Evolutionary conservation across 202 grass and related monocot genomes (phyloP).

Genomic region (Setaria viridis): DNA sequence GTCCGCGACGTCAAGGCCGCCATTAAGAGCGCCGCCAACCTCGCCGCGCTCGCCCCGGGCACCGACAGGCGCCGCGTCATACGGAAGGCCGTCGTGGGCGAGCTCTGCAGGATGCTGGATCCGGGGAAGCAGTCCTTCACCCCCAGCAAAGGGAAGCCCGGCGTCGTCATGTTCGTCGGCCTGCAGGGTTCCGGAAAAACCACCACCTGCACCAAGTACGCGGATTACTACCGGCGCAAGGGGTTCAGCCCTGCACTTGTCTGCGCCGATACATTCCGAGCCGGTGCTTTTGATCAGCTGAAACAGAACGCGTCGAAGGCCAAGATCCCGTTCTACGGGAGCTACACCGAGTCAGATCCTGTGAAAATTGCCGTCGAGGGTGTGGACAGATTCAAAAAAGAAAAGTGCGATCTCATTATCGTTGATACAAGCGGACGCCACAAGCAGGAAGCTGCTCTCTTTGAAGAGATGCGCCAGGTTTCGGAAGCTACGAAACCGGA

Average conservation of each 20-base stretch:
- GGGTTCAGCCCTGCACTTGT: slow-evolving; percentile 79
- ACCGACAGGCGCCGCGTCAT: slow-evolving; percentile 84
- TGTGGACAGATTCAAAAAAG: slow-evolving; percentile 57
- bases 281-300: slow-evolving; percentile 89
- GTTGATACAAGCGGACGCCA: background rate
- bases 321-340: slow-evolving; percentile 77
- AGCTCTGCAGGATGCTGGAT: slow-evolving; percentile 91
- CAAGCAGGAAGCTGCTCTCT: background rate
- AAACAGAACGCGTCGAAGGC: slow-evolving; percentile 87
- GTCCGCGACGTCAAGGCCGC: slow-evolving; percentile 76
- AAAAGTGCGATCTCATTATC: background rate
- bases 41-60: slow-evolving; percentile 81
- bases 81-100: slow-evolving; percentile 67
- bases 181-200: slow-evolving; percentile 81
- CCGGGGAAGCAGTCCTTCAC: slow-evolving; percentile 75
- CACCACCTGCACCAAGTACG: slow-evolving; percentile 88
- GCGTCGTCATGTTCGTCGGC: background rate
- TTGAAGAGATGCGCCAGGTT: slow-evolving; percentile 13
- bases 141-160: slow-evolving; percentile 66
- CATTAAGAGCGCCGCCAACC: slow-evolving; percentile 59
- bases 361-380: slow-evolving; percentile 75
- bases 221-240: slow-evolving; percentile 72
- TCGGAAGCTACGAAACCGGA: background rate
- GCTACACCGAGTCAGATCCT: slow-evolving; percentile 80
- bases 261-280: slow-evolving; percentile 91